phyloP scores from a whole-genome alignment of 768 basidiomycete species.

The Trametes elegans region DNA sequence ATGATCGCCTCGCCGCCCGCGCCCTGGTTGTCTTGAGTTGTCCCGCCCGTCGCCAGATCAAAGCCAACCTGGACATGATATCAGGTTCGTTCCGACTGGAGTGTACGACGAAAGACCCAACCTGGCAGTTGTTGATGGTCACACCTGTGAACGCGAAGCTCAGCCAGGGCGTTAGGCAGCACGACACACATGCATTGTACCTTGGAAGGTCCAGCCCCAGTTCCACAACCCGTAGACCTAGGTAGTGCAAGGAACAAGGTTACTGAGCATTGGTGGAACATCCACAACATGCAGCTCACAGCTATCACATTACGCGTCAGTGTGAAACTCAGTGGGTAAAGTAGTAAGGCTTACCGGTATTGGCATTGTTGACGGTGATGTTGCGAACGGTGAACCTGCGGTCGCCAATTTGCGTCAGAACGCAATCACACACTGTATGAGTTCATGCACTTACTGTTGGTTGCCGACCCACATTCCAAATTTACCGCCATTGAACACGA shows the following conservation, averaged over 20 bases:
- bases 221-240: constrained; percentile 28
- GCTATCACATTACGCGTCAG: not conserved
- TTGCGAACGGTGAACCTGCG: constrained; percentile 62
- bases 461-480: constrained; percentile 54
- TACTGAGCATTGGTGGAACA: not conserved
- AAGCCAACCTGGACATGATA: constrained; percentile 20
- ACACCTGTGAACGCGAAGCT: constrained; percentile 25
- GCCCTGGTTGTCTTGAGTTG: constrained; percentile 26
- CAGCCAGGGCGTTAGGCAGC: not conserved
- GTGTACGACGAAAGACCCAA: constrained; percentile 21
- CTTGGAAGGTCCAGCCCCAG: constrained; percentile 52
- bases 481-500: constrained; percentile 46
- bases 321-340: not conserved
- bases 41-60: constrained; percentile 20
- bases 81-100: not conserved
- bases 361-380: constrained; percentile 50
- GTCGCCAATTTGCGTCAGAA: not conserved
- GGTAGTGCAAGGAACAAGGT: not conserved
- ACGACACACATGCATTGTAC: constrained; percentile 11
- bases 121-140: constrained; percentile 38
- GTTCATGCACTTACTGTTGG: constrained; percentile 54
- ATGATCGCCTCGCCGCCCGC: constrained; percentile 61
- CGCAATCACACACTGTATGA: not conserved
- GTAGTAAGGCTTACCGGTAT: constrained; percentile 33
- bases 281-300: constrained; percentile 1